A percentile compares a stretch with the other conserved stretches of the same genome.
phyloP scores from a whole-genome alignment of 768 basidiomycete species.

The Xerocomellus dryophilus region DNA sequence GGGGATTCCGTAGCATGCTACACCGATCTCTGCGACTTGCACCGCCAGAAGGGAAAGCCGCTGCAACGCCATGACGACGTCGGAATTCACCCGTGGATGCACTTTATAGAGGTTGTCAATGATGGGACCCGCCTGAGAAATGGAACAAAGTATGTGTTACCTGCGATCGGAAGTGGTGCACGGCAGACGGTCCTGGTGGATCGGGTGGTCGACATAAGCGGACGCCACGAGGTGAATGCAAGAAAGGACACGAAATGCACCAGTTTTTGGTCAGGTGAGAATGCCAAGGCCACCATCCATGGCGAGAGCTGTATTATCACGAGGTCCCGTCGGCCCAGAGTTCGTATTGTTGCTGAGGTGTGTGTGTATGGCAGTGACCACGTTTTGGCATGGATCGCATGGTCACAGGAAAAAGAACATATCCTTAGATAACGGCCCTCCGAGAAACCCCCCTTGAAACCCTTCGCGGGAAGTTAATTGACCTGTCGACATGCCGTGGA shows the following conservation, averaged over 20 bases:
- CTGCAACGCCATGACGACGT: not conserved
- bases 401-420: not conserved
- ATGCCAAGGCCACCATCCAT: not conserved
- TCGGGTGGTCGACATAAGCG: not conserved
- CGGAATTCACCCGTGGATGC: not conserved
- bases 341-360: too few relatives aligned
- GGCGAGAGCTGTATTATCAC: not conserved
- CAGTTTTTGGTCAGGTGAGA: not conserved
- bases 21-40: not conserved
- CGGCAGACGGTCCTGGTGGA: too few relatives aligned
- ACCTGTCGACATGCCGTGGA: not conserved
- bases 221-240: not conserved
- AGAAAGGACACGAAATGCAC: too few relatives aligned
- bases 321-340: too few relatives aligned
- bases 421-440: not conserved
- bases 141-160: not conserved
- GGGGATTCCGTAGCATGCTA: not conserved
- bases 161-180: not conserved
- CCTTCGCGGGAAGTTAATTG: slow-evolving; percentile 1
- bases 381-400: slow-evolving; percentile 1
- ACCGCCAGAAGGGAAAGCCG: not conserved
- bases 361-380: not conserved
- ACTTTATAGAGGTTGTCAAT: not conserved
- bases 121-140: not conserved
- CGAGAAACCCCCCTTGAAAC: slow-evolving; percentile 1